Base-by-base conservation (phyloP, 768 basidiomycete genomes). In the Pisolithus marmoratus region DNA sequence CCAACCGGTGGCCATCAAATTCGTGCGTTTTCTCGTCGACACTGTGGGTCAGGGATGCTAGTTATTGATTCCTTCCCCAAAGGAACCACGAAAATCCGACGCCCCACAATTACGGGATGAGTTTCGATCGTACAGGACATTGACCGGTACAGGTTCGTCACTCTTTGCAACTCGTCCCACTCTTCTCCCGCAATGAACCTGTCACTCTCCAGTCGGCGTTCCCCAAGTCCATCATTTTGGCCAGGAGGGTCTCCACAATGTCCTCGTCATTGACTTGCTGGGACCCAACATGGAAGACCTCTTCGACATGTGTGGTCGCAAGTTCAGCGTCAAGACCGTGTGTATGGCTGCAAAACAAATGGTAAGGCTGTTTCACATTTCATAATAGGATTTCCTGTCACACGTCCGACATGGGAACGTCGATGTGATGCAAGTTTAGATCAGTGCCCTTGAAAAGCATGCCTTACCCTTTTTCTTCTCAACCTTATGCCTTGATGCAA, bases 311-410 rank as follows among this genome's bases (percentile, higher is more conserved):
- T 98, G 94, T 67, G 84, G 87, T n/a, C 86, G 95, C 58, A 97
- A 97, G 72, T 99, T 98, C 73, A 83, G 83, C 48, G 85, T 95
- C 69, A 99, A 99, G 81, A 98, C 95, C 0, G 95, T 97, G 24
- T 96, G 93, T 66, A 93, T 99, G 95, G 89, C 91, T 48, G 96
- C 96, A 17, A 97, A 90, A 71, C 96, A 99, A 70, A 99, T 98
- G 95, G 95, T 94, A 56, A 69, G 84, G 56, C 26, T n/a, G 22
- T 17, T 27, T 29, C 6, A 14, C 2, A 26, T 29, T 15, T 26
- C 8, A 19, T 29, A 17, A 12, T 14, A 19, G 23, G 42, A n/a
- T 29, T 27, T 19, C 23, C 42, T 15, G 24, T 22, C 20, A 11
- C 41, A 42, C 41, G 4, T 22, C 20, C 41, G 14, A 27, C 26